These are phyloP conservation scores for Vicia villosa DNA, from an alignment of 306 rosid species.

Conservation along the genomic window DNA sequence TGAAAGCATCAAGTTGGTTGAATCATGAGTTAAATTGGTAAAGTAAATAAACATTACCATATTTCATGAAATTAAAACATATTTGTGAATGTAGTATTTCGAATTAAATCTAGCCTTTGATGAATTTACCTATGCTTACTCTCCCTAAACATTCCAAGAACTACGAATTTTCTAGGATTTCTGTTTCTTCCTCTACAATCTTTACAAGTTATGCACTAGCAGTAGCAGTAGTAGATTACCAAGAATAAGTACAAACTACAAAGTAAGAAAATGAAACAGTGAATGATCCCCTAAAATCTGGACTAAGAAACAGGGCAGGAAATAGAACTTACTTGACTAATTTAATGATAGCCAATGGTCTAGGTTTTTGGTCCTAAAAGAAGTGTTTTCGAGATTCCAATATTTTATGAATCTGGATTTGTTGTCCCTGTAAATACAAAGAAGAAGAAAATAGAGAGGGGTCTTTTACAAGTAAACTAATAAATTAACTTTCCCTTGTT, in stretches of 20 bases:
- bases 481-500: background rate
- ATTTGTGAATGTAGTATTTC: background rate
- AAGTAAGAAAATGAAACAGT: background rate
- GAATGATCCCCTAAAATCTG: conserved; percentile 7
- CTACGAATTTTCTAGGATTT: background rate
- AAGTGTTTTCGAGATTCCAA: conserved; percentile 11
- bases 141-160: conserved; percentile 1
- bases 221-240: background rate
- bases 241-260: conserved; percentile 7
- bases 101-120: background rate
- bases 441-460: background rate
- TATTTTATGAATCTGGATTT: background rate
- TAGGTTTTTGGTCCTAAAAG: background rate
- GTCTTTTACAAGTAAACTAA: background rate
- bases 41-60: background rate
- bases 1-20: conserved; percentile 12
- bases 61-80: conserved; percentile 1
- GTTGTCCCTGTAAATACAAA: background rate
- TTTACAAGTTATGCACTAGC: conserved; percentile 10
- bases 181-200: background rate
- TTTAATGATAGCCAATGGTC: background rate
- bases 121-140: conserved; percentile 8
- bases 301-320: background rate
- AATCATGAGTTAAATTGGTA: background rate
- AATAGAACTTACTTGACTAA: conserved; percentile 33